A percentile compares a stretch with the other conserved stretches of the same genome.
phyloP scores from a whole-genome alignment of 2,329 filamentous ascomycete species.

The Colletotrichum chlorophyti region DNA sequence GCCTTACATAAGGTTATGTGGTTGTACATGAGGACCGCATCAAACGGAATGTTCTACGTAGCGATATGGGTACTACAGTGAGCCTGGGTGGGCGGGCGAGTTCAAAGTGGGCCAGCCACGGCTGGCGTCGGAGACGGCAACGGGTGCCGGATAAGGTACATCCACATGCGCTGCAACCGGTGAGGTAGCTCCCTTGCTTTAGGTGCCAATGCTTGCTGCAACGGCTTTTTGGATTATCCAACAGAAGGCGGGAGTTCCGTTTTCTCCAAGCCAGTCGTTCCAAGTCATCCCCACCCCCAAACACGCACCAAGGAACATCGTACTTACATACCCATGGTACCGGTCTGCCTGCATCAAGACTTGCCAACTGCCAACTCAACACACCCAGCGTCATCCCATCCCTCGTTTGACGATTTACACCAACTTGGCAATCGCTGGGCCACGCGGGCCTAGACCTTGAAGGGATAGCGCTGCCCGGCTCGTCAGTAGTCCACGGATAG shows the following conservation, averaged over 20 bases:
- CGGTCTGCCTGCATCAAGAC: too few species aligned
- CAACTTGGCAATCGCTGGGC: constrained; percentile 9
- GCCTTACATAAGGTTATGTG: too few species aligned
- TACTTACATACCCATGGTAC: too few species aligned
- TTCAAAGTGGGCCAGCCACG: constrained; percentile 8
- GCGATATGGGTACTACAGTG: not conserved
- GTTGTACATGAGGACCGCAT: too few species aligned
- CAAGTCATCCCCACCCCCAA: not conserved
- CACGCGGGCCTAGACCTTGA: constrained; percentile 17
- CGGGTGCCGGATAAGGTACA: constrained; percentile 12
- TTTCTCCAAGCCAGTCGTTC: not conserved
- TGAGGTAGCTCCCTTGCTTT: not conserved
- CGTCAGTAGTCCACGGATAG: constrained; percentile 12
- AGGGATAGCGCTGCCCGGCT: constrained; percentile 23
- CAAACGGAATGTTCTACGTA: too few species aligned
- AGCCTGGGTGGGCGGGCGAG: not conserved
- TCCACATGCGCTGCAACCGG: constrained; percentile 18
- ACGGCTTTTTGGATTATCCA: constrained; percentile 2
- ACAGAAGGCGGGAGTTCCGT: not conserved
- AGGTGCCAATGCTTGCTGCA: constrained; percentile 9
- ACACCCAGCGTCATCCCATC: constrained; percentile 20
- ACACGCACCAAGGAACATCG: not conserved
- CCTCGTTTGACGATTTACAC: constrained; percentile 20
- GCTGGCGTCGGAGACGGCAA: not conserved
- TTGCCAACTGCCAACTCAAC: constrained; percentile 7